A percentile compares a stretch with the other conserved stretches of the same genome.
Conservation (phyloP, 148 eudicot genomes). For the Rhododendron henanense region DNA sequence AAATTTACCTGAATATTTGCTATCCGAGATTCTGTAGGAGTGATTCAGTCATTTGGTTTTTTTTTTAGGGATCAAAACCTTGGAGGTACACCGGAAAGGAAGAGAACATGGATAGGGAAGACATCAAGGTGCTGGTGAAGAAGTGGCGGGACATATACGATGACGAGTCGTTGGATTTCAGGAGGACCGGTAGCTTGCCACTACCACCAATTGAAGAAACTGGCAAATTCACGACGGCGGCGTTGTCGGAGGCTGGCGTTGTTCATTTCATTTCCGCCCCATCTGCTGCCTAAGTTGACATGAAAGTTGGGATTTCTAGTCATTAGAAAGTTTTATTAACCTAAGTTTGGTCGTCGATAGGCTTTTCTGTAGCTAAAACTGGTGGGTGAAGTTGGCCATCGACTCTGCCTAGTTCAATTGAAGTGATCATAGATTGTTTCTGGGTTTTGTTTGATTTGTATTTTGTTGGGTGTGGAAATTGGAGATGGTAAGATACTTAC, state of each 20-base stretch:
- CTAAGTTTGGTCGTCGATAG: neutral
- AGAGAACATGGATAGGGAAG: conserved; percentile 46
- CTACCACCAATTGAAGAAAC: neutral
- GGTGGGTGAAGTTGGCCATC: neutral
- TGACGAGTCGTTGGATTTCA: conserved; percentile 35
- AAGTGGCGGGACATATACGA: conserved; percentile 43
- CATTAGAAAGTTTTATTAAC: neutral
- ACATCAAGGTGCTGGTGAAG: conserved; percentile 38
- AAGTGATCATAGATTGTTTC: neutral
- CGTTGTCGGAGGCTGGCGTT: conserved; percentile 25
- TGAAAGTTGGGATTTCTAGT: neutral
- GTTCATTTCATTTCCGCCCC: conserved; percentile 31
- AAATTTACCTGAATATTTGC: neutral
- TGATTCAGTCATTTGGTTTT: neutral
- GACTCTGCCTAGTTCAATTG: neutral
- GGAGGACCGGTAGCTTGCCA: neutral
- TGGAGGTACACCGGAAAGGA: conserved; percentile 44
- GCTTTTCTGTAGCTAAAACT: neutral
- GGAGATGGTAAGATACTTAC: neutral
- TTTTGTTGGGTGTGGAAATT: neutral
- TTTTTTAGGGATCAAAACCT: conserved; percentile 37
- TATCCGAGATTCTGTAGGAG: neutral
- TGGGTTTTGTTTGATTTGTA: neutral
- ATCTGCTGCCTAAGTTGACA: conserved; percentile 29
- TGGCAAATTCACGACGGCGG: conserved; percentile 10